These are phyloP conservation scores for Coelastrella sp. DNA, from an alignment of 139 green algal genomes.

Conservation along the genomic window DNA sequence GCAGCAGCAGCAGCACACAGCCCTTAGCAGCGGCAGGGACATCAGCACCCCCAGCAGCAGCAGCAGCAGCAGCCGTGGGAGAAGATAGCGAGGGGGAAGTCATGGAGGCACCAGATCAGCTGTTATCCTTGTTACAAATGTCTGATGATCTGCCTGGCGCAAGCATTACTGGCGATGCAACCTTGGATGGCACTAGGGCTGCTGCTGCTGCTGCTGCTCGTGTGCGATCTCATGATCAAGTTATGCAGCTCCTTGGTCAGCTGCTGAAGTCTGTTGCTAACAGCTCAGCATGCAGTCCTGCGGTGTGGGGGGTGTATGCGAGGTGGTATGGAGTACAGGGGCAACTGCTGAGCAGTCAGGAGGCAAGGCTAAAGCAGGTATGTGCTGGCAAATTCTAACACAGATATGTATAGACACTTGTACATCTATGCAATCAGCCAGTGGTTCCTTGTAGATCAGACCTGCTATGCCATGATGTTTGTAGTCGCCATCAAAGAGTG, in stretches of 20 bases:
- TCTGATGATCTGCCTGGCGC: constrained; percentile 25
- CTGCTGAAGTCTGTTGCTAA: constrained; percentile 54
- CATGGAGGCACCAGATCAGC: constrained; percentile 48
- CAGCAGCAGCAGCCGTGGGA: not conserved
- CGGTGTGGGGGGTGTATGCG: constrained; percentile 65
- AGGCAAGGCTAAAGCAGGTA: constrained; percentile 78
- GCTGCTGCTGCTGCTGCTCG: constrained; percentile 19
- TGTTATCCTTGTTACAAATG: constrained; percentile 47
- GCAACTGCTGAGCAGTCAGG: constrained; percentile 60
- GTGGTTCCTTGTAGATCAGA: not conserved
- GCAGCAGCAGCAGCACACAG: not conserved
- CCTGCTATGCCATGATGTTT: not conserved
- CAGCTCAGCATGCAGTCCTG: constrained; percentile 13
- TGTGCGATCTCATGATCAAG: constrained; percentile 47
- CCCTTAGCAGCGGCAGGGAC: not conserved
- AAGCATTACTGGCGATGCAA: not conserved
- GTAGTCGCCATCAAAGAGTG: too few relatives aligned
- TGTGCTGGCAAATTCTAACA: not conserved
- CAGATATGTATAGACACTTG: not conserved
- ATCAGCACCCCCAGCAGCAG: not conserved
- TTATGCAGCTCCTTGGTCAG: constrained; percentile 41
- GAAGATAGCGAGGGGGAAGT: constrained; percentile 38
- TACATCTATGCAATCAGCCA: not conserved
- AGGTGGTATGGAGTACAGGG: constrained; percentile 66
- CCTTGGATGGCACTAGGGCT: constrained; percentile 6